A percentile compares a stretch with the other conserved stretches of the same genome.
phyloP scores from a whole-genome alignment of 805 yeast species.

The Ogataea degrootiae region DNA sequence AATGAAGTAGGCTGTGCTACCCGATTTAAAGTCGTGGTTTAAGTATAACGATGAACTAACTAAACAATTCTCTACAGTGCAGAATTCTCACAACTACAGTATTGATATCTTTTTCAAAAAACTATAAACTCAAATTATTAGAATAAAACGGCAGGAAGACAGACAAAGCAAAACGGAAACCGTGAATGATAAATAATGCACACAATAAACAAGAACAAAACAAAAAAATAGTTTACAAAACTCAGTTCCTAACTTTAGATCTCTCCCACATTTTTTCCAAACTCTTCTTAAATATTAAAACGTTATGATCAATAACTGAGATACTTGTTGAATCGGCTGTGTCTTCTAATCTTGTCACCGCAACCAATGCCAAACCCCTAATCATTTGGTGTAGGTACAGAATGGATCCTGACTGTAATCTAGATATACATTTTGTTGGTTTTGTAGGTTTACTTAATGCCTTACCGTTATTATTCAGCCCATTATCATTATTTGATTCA shows the following conservation, averaged over 20 bases:
- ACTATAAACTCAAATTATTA: too few species aligned
- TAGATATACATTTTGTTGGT: slow-evolving; percentile 56
- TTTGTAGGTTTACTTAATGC: slow-evolving; percentile 3
- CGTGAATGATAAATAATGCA: not conserved
- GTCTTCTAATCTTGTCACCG: slow-evolving; percentile 67
- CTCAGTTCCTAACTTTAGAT: slow-evolving; percentile 26
- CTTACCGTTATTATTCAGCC: not conserved
- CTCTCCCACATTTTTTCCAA: slow-evolving; percentile 67
- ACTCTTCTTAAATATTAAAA: slow-evolving; percentile 71
- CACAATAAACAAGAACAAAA: not conserved
- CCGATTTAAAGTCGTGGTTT: too few species aligned
- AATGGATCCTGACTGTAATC: slow-evolving; percentile 76
- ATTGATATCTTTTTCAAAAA: too few species aligned
- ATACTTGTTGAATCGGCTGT: slow-evolving; percentile 43
- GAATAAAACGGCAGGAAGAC: too few species aligned
- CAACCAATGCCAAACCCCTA: slow-evolving; percentile 86
- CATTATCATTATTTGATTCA: too few species aligned
- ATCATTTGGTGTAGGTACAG: slow-evolving; percentile 88
- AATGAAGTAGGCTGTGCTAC: too few species aligned
- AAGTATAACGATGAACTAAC: too few species aligned
- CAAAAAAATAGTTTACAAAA: not conserved
- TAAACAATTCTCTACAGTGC: too few species aligned
- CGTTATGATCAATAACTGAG: slow-evolving; percentile 83
- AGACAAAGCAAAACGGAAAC: not conserved
- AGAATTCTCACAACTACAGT: too few species aligned